phyloP scores from a whole-genome alignment of 192 early-diverging fungal species.

The Umbelopsis ramanniana region DNA sequence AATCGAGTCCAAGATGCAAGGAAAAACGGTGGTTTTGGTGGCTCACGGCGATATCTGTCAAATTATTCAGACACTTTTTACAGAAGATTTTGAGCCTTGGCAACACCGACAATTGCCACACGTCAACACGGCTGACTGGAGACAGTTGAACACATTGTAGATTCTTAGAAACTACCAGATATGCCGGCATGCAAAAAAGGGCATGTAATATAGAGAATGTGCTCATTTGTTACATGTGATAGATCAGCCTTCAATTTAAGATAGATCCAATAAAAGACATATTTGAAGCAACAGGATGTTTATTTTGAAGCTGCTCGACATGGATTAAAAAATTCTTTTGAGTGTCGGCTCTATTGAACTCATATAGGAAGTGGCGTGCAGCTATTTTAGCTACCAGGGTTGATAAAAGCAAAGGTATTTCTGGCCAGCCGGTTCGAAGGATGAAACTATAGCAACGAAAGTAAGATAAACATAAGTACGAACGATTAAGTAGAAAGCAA shows the following conservation, averaged over 20 bases:
- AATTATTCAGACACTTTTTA: slow-evolving; percentile 52
- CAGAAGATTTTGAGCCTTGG: slow-evolving; percentile 41
- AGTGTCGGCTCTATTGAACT: no score
- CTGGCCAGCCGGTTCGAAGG: no score
- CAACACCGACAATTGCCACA: slow-evolving; percentile 51
- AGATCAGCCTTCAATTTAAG: no score
- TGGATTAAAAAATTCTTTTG: no score
- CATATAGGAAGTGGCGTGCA: no score
- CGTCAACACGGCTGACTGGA: slow-evolving; percentile 53
- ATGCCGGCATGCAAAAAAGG: not conserved
- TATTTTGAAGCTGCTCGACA: no score
- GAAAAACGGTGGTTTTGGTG: slow-evolving; percentile 45
- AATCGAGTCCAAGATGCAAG: slow-evolving; percentile 37
- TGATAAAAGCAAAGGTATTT: not conserved
- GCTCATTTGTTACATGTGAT: no score
- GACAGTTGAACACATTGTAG: slow-evolving; percentile 27
- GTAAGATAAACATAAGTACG: not conserved
- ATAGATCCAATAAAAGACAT: not conserved
- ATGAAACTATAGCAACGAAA: not conserved
- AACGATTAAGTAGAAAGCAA: not conserved
- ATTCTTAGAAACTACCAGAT: not conserved
- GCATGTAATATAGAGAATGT: not conserved
- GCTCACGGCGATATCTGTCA: slow-evolving; percentile 60
- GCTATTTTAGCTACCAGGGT: no score
- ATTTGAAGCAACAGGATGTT: not conserved